Evolutionary conservation across 805 yeast species (phyloP), one percentile per base, ranked within the genome.

Genomic region (Candida methanosorbosa): DNA sequence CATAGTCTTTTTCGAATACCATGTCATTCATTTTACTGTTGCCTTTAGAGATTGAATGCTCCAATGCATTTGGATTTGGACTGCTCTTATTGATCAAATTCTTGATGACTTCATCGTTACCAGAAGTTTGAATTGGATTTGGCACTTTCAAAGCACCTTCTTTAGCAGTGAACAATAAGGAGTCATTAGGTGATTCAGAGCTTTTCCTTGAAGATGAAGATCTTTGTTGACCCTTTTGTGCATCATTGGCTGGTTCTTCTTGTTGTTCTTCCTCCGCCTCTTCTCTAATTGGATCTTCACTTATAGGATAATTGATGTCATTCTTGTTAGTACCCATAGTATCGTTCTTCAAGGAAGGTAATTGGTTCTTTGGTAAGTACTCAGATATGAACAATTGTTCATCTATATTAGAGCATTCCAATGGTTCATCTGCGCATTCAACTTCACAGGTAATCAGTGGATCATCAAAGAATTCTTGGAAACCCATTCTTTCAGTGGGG

Each of bases 401-500:
- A 48, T 83, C 85, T 43, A 83, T 70, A 41, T 72, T 70, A 5
- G 81, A 75, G 34, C 78, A 76, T 38, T 72, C 78, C 44, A 79
- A 68, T 13, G 88, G 78, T 40, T 68, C 70, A 43, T 75, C 72
- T 28, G 58, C 62, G 33, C 72, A 59, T 30, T 63, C 60, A 35
- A 80, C 63, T 36, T 77, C 80, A 37, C 61, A 61, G 4, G 64
- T 63, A 9, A 86, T 75, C 40, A 86, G 59, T 9, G 81, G 75
- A 55, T 83, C 81, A 34, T 64, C 71, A 58, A 90, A 92, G 54
- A 92, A 86, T 56, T 88, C 97, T 40, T 72, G 75, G 57, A 86
- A 92, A 2, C 90, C 81, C 64, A 90, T 78, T 49, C 98, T 70
- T 52, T 84, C 90, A 3, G 82, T 73, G 4, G 97, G 96, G 44